Evolutionary conservation across 2,329 filamentous ascomycete species (phyloP).

Genomic region (Helotiales sp.): DNA sequence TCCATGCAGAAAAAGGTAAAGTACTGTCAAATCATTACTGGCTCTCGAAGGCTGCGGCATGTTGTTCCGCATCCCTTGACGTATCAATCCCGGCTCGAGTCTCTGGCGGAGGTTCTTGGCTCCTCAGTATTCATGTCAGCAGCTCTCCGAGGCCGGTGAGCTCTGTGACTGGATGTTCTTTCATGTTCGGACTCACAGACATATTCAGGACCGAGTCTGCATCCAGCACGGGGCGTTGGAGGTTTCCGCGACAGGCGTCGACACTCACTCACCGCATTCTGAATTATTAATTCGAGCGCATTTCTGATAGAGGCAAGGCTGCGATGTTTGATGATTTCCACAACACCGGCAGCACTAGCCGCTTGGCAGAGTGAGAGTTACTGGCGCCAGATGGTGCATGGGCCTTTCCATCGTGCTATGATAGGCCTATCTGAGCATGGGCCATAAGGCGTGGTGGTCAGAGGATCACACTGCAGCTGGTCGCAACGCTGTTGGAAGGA

Average conservation of each 20-base stretch:
- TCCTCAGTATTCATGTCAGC: background rate
- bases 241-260: background rate
- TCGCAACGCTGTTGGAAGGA: background rate
- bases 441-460: background rate
- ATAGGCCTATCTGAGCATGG: background rate
- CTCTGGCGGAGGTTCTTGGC: background rate
- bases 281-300: background rate
- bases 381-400: background rate
- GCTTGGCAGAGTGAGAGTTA: background rate
- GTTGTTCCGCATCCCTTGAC: background rate
- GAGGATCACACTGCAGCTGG: background rate
- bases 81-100: background rate
- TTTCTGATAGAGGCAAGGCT: background rate
- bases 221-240: too few species aligned
- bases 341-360: background rate
- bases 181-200: background rate
- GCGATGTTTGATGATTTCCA: background rate
- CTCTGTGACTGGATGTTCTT: background rate
- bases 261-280: background rate
- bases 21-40: background rate
- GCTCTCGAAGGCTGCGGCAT: background rate
- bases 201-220: too few species aligned
- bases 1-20: background rate
- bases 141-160: background rate
- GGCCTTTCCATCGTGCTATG: background rate